A percentile compares a stretch with the other conserved stretches of the same genome.
These are phyloP conservation scores for Beauveria sp. DNA, from an alignment of 2,329 filamentous ascomycete species.

Conservation along the genomic window DNA sequence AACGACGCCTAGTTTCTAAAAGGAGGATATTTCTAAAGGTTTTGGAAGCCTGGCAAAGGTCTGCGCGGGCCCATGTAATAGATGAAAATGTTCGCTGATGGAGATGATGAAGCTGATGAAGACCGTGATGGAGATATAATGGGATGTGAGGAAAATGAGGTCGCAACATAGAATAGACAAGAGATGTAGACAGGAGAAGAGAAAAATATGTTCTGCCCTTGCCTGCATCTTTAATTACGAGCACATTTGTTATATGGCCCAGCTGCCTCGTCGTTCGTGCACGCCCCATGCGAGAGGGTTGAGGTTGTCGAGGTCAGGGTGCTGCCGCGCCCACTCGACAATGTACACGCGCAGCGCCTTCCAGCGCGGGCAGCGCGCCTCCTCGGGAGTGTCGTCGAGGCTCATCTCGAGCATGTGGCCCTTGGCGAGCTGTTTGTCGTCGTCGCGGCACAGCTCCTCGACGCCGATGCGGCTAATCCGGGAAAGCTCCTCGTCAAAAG, in stretches of 20 bases:
- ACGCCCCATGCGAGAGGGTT: slow-evolving; percentile 61
- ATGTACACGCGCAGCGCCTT: slow-evolving; percentile 77
- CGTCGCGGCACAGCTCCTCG: slow-evolving; percentile 63
- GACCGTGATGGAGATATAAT: not conserved
- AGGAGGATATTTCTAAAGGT: not conserved
- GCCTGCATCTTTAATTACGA: not conserved
- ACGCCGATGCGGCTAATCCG: slow-evolving; percentile 68
- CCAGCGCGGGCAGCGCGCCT: slow-evolving; percentile 64
- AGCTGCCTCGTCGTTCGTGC: slow-evolving; percentile 59
- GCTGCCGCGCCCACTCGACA: slow-evolving; percentile 81
- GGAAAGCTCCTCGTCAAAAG: slow-evolving; percentile 77
- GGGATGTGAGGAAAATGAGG: not conserved
- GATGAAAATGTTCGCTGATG: not conserved
- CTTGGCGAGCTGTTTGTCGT: slow-evolving; percentile 51
- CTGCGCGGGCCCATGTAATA: not conserved
- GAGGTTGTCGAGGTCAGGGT: slow-evolving; percentile 61
- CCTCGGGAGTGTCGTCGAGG: slow-evolving; percentile 33
- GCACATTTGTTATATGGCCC: slow-evolving; percentile 49
- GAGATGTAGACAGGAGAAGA: not conserved
- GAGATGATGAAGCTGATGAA: not conserved
- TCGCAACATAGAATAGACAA: not conserved
- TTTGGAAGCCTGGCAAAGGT: not conserved
- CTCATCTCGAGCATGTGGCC: slow-evolving; percentile 64
- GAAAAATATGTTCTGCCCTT: not conserved
- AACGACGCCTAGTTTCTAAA: not conserved